These are phyloP conservation scores for Naganishia cerealis DNA, from an alignment of 1,284 basidiomycete species.

Conservation along the genomic window DNA sequence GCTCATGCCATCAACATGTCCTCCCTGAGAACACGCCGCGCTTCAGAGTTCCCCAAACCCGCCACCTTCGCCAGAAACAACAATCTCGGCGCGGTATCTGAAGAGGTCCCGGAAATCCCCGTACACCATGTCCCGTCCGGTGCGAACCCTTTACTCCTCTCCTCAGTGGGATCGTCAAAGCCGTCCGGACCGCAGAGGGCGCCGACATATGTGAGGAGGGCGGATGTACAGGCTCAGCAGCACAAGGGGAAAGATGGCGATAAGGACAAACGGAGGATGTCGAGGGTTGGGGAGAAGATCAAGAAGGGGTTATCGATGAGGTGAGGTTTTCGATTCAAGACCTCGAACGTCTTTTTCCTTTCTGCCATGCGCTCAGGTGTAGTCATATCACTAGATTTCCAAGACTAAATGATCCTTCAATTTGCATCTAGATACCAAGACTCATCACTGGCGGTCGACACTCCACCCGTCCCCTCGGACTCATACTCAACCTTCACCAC, in stretches of 20 bases:
- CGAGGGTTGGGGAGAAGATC: constrained; percentile 84
- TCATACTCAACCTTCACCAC: constrained; percentile 1
- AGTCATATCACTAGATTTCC: too few relatives aligned
- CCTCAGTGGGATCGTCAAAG: constrained; percentile 2
- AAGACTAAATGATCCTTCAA: neutral
- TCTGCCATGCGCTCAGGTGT: too few relatives aligned
- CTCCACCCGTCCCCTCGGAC: constrained; percentile 13
- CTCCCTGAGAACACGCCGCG: constrained; percentile 28
- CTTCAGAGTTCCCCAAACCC: constrained; percentile 26
- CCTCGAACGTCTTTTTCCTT: neutral
- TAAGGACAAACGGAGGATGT: constrained; percentile 55
- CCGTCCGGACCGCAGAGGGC: constrained; percentile 8
- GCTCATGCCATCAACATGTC: constrained; percentile 19
- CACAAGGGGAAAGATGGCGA: constrained; percentile 12
- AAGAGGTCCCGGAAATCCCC: constrained; percentile 11
- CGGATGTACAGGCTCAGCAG: constrained; percentile 15
- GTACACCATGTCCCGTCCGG: constrained; percentile 18
- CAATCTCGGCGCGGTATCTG: neutral
- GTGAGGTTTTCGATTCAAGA: constrained; percentile 50
- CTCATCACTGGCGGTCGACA: constrained; percentile 1
- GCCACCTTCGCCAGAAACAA: neutral
- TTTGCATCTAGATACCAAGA: constrained; percentile 6
- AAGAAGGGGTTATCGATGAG: constrained; percentile 89
- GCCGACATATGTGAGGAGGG: constrained; percentile 29
- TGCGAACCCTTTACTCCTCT: neutral